Evolutionary conservation across 805 yeast genomes (phyloP), one percentile per base, ranked within the genome.

Genomic region (Candida berthetii): DNA sequence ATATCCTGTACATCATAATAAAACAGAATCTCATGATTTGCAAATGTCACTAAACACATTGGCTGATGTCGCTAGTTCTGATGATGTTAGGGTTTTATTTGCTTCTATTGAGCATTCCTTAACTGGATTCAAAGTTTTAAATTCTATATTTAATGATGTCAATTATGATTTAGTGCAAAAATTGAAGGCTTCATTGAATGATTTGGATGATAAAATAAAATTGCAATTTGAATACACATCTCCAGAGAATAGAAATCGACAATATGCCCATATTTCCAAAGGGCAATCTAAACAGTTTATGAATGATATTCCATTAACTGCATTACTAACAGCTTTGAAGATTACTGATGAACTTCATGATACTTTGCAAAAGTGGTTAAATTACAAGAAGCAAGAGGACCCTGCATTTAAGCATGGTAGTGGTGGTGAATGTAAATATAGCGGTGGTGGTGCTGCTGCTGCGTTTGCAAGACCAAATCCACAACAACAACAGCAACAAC

Each of bases 51-150:
- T 56, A 8, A 46, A 50, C 2, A 43, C 54, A 2, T 35, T 56
- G n/a, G 61, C 59, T 11, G 59, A 54, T 38, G 48, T 56, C 35
- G 58, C 56, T 3, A 48, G 48, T 8, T 38, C 34, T 31, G 34
- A 31, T 28, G 25, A 28, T 5, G 9, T 8, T 13, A 24, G 15
- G 19, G 14, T 9, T 3, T 24, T 36, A 17, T 28, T 36, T 11
- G 17, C 6, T 16, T 24, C 16, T 17, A 27, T 36, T 19, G 39
- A 28, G 17, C 13, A 16, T 18, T 28, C 33, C 3, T 28, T 36
- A 7, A 16, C 28, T 7, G 18, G 17, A 3, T 36, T 36, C 19
- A 28, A 36, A n/a, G 15, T 7, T n/a, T 27, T 55, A 28, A 38
- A 39, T 11, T 33, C 38, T 6, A 45, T 47, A 7, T 40, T 54